A percentile compares a stretch with the other conserved stretches of the same genome.
These are phyloP conservation scores for Thermochaetoides thermophila DNA, from an alignment of 495 filamentous ascomycete genomes.

Conservation along the genomic window DNA sequence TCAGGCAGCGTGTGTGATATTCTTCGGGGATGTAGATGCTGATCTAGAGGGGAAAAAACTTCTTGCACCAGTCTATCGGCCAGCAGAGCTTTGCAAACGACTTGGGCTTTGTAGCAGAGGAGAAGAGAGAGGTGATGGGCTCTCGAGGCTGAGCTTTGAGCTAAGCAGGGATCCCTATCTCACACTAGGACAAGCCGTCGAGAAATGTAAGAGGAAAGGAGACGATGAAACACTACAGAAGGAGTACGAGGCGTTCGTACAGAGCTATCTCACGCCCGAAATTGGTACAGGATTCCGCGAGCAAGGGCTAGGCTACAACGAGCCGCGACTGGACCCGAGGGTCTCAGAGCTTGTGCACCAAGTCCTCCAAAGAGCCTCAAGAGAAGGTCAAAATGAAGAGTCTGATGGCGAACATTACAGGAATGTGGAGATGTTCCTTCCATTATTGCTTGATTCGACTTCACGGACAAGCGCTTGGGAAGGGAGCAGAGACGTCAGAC, in stretches of 20 bases:
- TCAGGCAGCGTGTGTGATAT: constrained; percentile 28
- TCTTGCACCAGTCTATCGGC: constrained; percentile 24
- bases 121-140: constrained; percentile 12
- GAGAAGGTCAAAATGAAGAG: background rate
- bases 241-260: constrained; percentile 28
- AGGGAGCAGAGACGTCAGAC: constrained; percentile 34
- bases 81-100: constrained; percentile 20
- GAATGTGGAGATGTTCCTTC: constrained; percentile 38
- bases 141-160: constrained; percentile 23
- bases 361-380: constrained; percentile 6
- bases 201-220: constrained; percentile 10
- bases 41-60: constrained; percentile 9
- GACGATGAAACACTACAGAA: constrained; percentile 4
- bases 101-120: no score
- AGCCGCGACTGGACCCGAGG: constrained; percentile 28
- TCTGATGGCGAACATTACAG: background rate
- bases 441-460: constrained; percentile 43
- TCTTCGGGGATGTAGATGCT: constrained; percentile 37
- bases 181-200: constrained; percentile 17
- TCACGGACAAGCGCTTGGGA: constrained; percentile 49
- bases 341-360: constrained; percentile 34
- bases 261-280: constrained; percentile 26
- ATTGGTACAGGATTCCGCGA: background rate
- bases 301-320: no score
- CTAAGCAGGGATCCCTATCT: constrained; percentile 18